These are phyloP conservation scores for Hymenoscyphus occultus DNA, from an alignment of 2,329 filamentous ascomycete genomes.

Conservation along the genomic window DNA sequence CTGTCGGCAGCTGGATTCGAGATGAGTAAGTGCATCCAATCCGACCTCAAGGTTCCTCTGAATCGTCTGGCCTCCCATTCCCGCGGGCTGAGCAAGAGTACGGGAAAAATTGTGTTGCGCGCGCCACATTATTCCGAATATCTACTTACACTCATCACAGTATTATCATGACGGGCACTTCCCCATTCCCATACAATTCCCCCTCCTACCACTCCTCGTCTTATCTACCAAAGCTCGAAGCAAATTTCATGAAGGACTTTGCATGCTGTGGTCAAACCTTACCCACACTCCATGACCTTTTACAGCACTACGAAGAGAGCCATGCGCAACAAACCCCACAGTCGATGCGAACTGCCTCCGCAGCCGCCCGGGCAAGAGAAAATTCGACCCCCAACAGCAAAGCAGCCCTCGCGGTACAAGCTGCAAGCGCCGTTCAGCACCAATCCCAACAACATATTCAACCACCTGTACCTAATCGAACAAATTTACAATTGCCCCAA, in stretches of 20 bases:
- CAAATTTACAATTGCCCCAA: constrained; percentile 33
- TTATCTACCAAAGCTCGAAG: constrained; percentile 92
- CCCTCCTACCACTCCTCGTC: constrained; percentile 96
- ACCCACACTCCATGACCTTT: constrained; percentile 86
- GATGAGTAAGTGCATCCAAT: constrained; percentile 80
- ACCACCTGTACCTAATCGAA: constrained; percentile 24
- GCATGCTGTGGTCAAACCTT: constrained; percentile 88
- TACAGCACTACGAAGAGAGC: constrained; percentile 95
- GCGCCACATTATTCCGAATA: constrained; percentile 22
- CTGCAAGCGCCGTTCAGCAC: constrained; percentile 44
- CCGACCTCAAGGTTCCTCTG: not conserved
- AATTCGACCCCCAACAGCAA: constrained; percentile 47
- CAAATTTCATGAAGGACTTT: constrained; percentile 97
- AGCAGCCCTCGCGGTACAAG: constrained; percentile 38
- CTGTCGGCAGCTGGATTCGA: constrained; percentile 92
- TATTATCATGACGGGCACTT: constrained; percentile 93
- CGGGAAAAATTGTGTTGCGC: constrained; percentile 11
- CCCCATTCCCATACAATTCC: constrained; percentile 87
- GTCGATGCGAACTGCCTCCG: constrained; percentile 42
- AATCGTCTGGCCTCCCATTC: constrained; percentile 10
- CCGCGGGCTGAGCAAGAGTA: not conserved
- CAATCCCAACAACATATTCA: constrained; percentile 39
- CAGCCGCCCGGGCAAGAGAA: constrained; percentile 42
- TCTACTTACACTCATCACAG: constrained; percentile 46
- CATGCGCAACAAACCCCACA: constrained; percentile 69